Evolutionary conservation across 2,329 filamentous ascomycete genomes (phyloP), one percentile per base, ranked within the genome.

Genomic region (Aureobasidium sp.): DNA sequence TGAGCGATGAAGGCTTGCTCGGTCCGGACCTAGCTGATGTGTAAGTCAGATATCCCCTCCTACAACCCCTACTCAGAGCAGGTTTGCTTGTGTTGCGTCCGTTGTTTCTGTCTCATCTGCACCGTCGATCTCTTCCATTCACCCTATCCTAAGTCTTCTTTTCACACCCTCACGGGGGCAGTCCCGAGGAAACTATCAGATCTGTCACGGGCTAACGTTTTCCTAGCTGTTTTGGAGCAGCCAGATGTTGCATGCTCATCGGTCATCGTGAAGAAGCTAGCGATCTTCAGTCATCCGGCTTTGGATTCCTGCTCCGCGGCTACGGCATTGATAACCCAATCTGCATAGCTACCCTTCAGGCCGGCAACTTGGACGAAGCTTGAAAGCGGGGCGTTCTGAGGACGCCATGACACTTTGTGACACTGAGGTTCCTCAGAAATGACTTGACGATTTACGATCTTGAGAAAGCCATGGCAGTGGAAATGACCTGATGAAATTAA

Each of bases 1-100:
- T 66, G 48, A 62, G 51, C 29, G 60, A 67, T 16, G 68, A 69
- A 44, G 64, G 60, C 5, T 44, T 68, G 49, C 37, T 62, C 1
- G 66, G 45, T 27, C 44, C 51, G 8, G 37, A 58, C 10, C 32
- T 58, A n/a, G 61, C 61, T 29, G 51, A 58, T 30, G 16, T 58
- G 61, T 62, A 54, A 62, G 61, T 62, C 21, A 36, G 21, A 8
- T 37, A n/a, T 9, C 10, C 34, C 14, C 30, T 16, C 16, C 4
- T 7, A 34, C 14, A 30, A 10, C 30, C 36, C 4, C 11, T 21
- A 21, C 16, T 42, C 13, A 21, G 21, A 21, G 21, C 21, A 21
- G n/a, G 42, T 5, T 44, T 48, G n/a, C 27, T 32, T 48, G 14
- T 47, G 16, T n/a, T 48, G n/a, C 27, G 29, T 8, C 30, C 11